Base-by-base conservation (phyloP, 345 rosid genomes). In the Sonneratia alba region DNA sequence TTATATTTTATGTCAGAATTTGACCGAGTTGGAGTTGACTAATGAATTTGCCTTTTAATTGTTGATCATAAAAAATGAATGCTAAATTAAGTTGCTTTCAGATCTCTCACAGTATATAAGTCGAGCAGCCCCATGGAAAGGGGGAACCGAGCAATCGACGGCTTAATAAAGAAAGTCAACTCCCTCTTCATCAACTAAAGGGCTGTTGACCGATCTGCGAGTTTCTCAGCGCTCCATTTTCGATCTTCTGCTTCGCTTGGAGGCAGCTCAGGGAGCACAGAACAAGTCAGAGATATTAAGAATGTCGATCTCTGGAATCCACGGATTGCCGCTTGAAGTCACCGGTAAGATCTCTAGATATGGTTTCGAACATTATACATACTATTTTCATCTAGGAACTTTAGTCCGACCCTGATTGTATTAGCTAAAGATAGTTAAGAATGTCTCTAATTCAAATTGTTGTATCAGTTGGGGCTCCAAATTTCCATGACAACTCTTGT, bases 261-360 rank as follows among this genome's bases (percentile, higher is more conserved):
- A 13, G 19, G 18, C 42, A 59, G 27, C 64, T 27, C 11, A 59
- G 61, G 22, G 62, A 56, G 36, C 1, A 36, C 66, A 62, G 3
- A 62, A 10, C 12, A 14, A 62, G 38, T 34, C 15, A 10, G 51
- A 47, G 51, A 24, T 6, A 32, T 34, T 62, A 21, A 37, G 36
- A 51, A 72, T 84, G 87, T 72, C 76, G 6, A 37, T 80, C 68
- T 76, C 83, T 11, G 85, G 88, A 61, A 78, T 83, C 71, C 90
- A 87, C 65, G 88, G 88, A 56, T 73, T 83, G 49, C 83, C 86
- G 70, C 85, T 87, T 11, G 90, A 87, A 74, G 82, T 87, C 66
- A 84, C 87, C 2, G 87, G 88, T 87, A 74, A 47, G 70, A 37
- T 49, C 56, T 3, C 45, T 9, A 1, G 10, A 9, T 4, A 9